phyloP scores from a whole-genome alignment of 768 basidiomycete species.

The Mrakia frigida region DNA sequence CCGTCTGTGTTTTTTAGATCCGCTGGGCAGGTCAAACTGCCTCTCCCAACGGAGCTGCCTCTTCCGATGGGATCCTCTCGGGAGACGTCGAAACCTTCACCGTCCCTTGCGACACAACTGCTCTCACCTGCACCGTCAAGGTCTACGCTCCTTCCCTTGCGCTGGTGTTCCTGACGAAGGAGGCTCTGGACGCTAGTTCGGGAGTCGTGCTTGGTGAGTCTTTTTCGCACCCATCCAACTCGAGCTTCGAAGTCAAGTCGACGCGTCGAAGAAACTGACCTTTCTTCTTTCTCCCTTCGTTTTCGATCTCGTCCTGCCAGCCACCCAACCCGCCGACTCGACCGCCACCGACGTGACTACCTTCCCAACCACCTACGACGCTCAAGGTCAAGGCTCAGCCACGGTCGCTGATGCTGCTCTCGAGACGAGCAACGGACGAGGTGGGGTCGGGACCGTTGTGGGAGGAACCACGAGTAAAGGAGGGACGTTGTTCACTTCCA shows the following conservation, averaged over 20 bases:
- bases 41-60: conserved; percentile 49
- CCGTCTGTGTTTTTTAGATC: conserved; percentile 41
- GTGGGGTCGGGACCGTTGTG: neutral
- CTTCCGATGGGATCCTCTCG: conserved; percentile 61
- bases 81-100: conserved; percentile 57
- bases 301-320: neutral
- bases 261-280: neutral
- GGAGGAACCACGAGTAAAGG: conserved; percentile 26
- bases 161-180: conserved; percentile 49
- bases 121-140: conserved; percentile 56
- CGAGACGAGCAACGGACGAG: conserved; percentile 26
- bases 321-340: neutral
- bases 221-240: neutral
- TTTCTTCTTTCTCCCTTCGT: neutral
- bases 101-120: conserved; percentile 55
- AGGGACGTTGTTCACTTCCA: neutral
- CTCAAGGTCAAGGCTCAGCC: conserved; percentile 22
- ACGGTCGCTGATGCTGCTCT: conserved; percentile 18
- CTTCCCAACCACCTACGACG: conserved; percentile 29
- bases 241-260: no score
- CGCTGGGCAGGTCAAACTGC: conserved; percentile 71
- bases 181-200: conserved; percentile 14
- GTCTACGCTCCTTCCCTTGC: conserved; percentile 69
- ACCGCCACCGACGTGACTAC: conserved; percentile 2
- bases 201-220: neutral